Evolutionary conservation across 2,329 filamentous ascomycete genomes (phyloP).

Genomic region (Chaetomium sp.): DNA sequence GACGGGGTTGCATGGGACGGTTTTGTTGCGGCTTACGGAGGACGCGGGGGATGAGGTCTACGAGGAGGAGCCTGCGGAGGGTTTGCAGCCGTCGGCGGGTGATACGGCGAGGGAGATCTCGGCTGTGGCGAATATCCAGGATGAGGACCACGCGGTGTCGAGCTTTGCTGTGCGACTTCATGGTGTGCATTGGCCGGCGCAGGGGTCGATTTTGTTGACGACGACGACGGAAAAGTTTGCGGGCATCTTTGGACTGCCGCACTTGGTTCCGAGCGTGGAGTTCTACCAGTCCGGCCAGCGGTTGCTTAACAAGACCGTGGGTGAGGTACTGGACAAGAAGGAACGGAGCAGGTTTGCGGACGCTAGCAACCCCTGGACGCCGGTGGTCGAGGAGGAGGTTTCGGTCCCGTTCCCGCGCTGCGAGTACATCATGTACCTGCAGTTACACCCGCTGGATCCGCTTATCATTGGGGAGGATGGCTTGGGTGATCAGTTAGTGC

Average conservation of each 20-base stretch:
- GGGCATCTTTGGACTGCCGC: conserved; percentile 84
- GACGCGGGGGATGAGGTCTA: conserved; percentile 40
- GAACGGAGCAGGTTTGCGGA: conserved; percentile 50
- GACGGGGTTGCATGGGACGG: conserved; percentile 63
- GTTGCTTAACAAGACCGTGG: conserved; percentile 67
- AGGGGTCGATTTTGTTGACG: conserved; percentile 72
- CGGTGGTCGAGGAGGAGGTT: conserved; percentile 57
- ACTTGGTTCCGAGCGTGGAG: conserved; percentile 59
- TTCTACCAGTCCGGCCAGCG: conserved; percentile 53
- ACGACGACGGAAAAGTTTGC: conserved; percentile 92
- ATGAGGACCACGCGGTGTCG: conserved; percentile 60
- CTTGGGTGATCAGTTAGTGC: conserved; percentile 28
- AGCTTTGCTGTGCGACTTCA: conserved; percentile 75
- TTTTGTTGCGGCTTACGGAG: conserved; percentile 62
- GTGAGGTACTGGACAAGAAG: conserved; percentile 59
- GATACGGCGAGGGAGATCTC: conserved; percentile 61
- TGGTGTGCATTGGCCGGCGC: conserved; percentile 79
- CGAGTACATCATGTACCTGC: conserved; percentile 82
- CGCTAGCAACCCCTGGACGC: conserved; percentile 68
- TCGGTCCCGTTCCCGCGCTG: conserved; percentile 65
- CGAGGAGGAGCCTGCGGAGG: conserved; percentile 32
- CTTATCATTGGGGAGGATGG: conserved; percentile 29
- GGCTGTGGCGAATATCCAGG: conserved; percentile 65
- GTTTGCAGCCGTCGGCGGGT: conserved; percentile 33
- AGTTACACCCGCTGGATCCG: conserved; percentile 56